phyloP scores from a whole-genome alignment of 2,329 filamentous ascomycete species.

The Penicillium sp. region DNA sequence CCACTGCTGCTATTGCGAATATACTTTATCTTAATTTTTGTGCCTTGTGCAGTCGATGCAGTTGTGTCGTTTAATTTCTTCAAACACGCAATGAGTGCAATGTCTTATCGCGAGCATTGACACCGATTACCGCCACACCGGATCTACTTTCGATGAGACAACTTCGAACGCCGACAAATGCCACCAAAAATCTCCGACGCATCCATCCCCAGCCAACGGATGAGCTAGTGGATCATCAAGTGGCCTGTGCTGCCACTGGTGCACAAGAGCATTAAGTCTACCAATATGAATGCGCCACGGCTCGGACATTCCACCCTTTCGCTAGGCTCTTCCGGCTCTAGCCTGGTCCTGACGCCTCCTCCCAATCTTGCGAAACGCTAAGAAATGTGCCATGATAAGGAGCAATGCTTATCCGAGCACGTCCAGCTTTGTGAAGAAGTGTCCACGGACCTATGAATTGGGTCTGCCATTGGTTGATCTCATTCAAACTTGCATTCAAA shows the following conservation, averaged over 20 bases:
- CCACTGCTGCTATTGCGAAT: no score
- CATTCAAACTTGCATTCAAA: constrained; percentile 1
- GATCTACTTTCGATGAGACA: no score
- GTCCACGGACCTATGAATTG: neutral
- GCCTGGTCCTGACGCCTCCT: constrained; percentile 7
- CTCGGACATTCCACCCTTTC: neutral
- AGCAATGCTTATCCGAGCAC: neutral
- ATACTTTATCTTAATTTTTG: no score
- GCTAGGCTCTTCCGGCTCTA: constrained; percentile 12
- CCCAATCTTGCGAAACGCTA: no score
- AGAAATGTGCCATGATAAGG: neutral
- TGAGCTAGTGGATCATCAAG: constrained; percentile 9
- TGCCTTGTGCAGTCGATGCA: no score
- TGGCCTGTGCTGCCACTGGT: constrained; percentile 19
- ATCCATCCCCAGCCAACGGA: constrained; percentile 5
- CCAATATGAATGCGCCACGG: constrained; percentile 1
- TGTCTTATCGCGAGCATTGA: no score
- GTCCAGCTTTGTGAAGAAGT: neutral
- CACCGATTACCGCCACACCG: no score
- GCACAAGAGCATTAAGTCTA: constrained; percentile 19
- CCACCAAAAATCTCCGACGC: constrained; percentile 11
- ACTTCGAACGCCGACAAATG: neutral
- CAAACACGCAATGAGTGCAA: no score
- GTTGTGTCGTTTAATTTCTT: no score
- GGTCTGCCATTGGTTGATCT: neutral